A percentile compares a stretch with the other conserved stretches of the same genome.
These are phyloP conservation scores for Aureobasidium sp. DNA, from an alignment of 2,329 filamentous ascomycete species.

Conservation along the genomic window DNA sequence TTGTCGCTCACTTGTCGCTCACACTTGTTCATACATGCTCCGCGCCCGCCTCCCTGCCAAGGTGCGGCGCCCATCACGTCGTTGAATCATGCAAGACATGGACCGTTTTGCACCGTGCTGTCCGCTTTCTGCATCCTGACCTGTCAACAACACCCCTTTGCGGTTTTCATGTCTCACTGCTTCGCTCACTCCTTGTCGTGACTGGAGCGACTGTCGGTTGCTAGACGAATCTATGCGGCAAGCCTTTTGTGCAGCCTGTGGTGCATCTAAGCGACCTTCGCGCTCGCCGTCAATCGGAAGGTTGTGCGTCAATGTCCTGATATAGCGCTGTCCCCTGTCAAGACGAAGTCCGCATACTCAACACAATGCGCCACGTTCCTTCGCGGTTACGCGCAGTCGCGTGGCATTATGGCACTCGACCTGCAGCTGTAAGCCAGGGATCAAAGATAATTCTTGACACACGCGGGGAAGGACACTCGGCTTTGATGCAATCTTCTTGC, in stretches of 20 bases:
- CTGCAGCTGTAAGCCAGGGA: constrained; percentile 12
- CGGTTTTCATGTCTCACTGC: constrained; percentile 7
- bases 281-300: constrained; percentile 13
- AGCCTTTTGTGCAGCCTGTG: constrained; percentile 7
- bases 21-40: not conserved
- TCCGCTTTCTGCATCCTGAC: constrained; percentile 8
- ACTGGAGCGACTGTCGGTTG: not conserved
- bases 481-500: too few species aligned
- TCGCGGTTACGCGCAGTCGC: constrained; percentile 14
- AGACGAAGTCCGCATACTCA: constrained; percentile 8
- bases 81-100: constrained; percentile 14
- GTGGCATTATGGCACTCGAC: constrained; percentile 8
- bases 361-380: constrained; percentile 16
- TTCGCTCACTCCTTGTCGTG: not conserved
- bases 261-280: constrained; percentile 12
- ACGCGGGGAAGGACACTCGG: too few species aligned
- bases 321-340: constrained; percentile 7
- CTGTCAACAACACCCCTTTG: constrained; percentile 8
- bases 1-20: too few species aligned
- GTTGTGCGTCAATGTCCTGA: constrained; percentile 1
- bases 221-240: constrained; percentile 3
- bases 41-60: constrained; percentile 3
- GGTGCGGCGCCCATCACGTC: constrained; percentile 14
- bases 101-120: constrained; percentile 10
- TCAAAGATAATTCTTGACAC: not conserved